These are phyloP conservation scores for Lecanicillium sp. DNA, from an alignment of 2,329 filamentous ascomycete species.

Conservation along the genomic window DNA sequence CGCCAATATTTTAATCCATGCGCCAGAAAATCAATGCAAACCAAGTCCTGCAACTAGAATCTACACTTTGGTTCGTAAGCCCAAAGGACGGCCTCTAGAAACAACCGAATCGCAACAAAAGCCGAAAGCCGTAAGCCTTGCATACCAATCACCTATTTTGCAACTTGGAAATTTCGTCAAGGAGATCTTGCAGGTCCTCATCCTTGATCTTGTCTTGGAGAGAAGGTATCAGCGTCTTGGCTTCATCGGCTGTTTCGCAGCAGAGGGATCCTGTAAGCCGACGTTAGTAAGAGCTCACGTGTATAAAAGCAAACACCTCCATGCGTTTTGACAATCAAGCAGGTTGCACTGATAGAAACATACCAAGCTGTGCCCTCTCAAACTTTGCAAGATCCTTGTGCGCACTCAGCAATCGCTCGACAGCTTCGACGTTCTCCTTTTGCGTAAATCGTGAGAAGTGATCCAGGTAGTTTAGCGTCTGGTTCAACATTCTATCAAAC, in stretches of 20 bases:
- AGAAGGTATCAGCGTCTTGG: conserved; percentile 89
- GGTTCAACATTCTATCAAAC: conserved; percentile 59
- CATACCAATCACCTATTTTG: conserved; percentile 34
- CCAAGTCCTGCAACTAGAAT: no score
- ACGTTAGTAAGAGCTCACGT: no score
- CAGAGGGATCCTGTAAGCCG: conserved; percentile 66
- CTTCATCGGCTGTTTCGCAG: conserved; percentile 88
- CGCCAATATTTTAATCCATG: conserved; percentile 15
- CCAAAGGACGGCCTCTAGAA: not conserved
- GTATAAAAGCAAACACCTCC: no score
- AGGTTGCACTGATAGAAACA: conserved; percentile 12
- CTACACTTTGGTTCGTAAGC: no score
- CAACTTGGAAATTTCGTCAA: conserved; percentile 86
- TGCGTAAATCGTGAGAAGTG: conserved; percentile 94
- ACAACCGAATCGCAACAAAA: not conserved
- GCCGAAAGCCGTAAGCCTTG: not conserved
- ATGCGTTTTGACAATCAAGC: no score
- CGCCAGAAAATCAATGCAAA: conserved; percentile 20
- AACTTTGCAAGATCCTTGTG: conserved; percentile 81
- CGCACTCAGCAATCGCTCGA: conserved; percentile 75
- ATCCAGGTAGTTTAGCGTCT: conserved; percentile 88
- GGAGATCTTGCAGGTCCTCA: conserved; percentile 75
- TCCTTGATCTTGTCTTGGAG: conserved; percentile 84
- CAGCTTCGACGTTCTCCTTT: conserved; percentile 89
- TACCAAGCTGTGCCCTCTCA: conserved; percentile 87